Percentiles rank a stretch among this genome's conserved stretches.
Evolutionary conservation across 257 asterid species (phyloP).

Genomic region (Coffea eugenioides): DNA sequence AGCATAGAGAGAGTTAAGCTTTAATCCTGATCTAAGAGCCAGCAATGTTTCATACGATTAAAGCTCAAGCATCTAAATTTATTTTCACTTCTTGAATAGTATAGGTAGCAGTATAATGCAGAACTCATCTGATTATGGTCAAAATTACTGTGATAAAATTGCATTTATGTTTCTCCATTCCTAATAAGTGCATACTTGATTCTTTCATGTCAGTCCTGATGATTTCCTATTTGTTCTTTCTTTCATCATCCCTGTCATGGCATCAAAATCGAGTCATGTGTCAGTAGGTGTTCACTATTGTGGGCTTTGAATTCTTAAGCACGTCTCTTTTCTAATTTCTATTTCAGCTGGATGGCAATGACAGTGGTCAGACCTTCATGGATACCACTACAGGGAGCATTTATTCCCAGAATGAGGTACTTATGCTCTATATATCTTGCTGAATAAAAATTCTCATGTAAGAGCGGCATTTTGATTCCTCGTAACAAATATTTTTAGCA

Average conservation of each 20-base stretch:
- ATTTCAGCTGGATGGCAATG: slow-evolving; percentile 48
- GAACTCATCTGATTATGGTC: background rate
- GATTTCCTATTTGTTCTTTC: background rate
- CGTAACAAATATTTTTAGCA: background rate
- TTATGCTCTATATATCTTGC: slow-evolving; percentile 10
- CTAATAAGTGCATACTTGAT: background rate
- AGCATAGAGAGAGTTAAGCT: background rate
- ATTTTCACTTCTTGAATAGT: background rate
- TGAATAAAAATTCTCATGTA: background rate
- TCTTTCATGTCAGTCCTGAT: background rate
- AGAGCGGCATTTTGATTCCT: background rate
- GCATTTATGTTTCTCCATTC: background rate
- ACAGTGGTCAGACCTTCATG: slow-evolving; percentile 45
- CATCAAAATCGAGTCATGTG: background rate
- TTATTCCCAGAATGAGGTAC: slow-evolving; percentile 67
- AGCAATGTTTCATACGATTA: background rate
- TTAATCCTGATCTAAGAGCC: background rate
- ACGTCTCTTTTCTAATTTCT: slow-evolving; percentile 11
- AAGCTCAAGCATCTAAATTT: background rate
- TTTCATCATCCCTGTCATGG: background rate
- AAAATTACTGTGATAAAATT: background rate
- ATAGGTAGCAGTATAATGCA: background rate
- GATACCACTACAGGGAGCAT: slow-evolving; percentile 51
- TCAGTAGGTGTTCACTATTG: background rate
- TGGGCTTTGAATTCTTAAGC: background rate